phyloP scores from a whole-genome alignment of 306 rosid species.

The Quercus rubra region DNA sequence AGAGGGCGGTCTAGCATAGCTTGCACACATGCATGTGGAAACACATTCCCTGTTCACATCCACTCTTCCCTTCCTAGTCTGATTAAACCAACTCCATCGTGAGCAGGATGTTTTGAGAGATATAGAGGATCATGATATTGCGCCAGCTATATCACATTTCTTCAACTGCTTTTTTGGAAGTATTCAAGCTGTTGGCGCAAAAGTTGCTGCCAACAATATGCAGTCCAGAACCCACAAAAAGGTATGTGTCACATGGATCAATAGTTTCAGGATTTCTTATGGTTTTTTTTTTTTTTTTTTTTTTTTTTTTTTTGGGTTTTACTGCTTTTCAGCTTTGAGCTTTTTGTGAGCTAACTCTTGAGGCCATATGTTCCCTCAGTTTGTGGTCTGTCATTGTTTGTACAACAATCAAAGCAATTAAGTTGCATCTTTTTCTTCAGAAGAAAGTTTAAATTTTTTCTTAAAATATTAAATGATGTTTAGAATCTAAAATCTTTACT shows the following conservation, averaged over 20 bases:
- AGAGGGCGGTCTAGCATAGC: neutral
- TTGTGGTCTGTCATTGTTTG: neutral
- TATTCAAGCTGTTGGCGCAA: constrained; percentile 59
- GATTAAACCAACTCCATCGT: neutral
- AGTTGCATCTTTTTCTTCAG: neutral
- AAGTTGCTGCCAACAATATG: constrained; percentile 32
- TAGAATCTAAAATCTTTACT: neutral
- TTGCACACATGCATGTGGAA: neutral
- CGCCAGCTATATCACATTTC: constrained; percentile 75
- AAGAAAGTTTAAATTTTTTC: neutral
- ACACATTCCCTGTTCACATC: neutral
- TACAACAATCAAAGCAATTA: neutral
- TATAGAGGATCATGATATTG: constrained; percentile 86
- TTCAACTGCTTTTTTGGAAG: constrained; percentile 90
- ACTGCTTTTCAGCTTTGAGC: neutral
- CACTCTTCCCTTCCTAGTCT: neutral
- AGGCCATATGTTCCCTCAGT: neutral
- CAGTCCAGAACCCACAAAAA: constrained; percentile 57
- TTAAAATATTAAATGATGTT: neutral
- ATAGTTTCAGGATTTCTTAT: neutral
- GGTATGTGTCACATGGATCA: constrained; percentile 35
- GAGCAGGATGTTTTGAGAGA: constrained; percentile 82
- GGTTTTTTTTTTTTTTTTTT: too few relatives aligned
- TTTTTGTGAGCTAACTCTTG: constrained; percentile 1
- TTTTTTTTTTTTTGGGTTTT: too few relatives aligned